Evolutionary conservation across 2,329 filamentous ascomycete genomes (phyloP).

Genomic region (Bipolaris gigantea): DNA sequence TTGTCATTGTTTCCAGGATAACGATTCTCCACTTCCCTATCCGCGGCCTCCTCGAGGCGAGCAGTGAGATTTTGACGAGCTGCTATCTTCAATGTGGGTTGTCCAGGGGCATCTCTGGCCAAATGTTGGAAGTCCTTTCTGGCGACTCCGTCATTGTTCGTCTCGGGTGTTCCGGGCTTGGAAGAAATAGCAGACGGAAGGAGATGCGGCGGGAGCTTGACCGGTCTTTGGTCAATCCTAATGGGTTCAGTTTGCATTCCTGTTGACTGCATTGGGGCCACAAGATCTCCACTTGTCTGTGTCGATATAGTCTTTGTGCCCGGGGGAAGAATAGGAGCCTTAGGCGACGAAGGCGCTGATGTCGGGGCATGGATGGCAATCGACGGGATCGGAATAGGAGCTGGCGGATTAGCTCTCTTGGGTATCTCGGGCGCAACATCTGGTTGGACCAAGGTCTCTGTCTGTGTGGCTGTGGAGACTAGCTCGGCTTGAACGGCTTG

Average conservation of each 20-base stretch:
- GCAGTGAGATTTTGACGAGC: constrained; percentile 37
- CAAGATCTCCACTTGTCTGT: constrained; percentile 66
- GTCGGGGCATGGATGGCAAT: constrained; percentile 90
- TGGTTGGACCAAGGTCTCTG: constrained; percentile 41
- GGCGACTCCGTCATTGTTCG: constrained; percentile 7
- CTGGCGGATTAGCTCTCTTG: constrained; percentile 38
- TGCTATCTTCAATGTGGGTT: constrained; percentile 17
- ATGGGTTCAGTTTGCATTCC: constrained; percentile 91
- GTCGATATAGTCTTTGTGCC: constrained; percentile 79
- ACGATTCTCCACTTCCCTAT: constrained; percentile 57
- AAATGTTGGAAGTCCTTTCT: constrained; percentile 24
- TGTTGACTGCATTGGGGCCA: constrained; percentile 54
- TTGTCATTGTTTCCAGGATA: constrained; percentile 83
- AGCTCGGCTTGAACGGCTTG: constrained; percentile 47
- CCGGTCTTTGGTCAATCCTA: constrained; percentile 74
- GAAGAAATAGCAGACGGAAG: constrained; percentile 75
- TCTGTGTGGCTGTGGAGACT: constrained; percentile 65
- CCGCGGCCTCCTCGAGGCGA: constrained; percentile 34
- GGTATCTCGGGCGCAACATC: constrained; percentile 32
- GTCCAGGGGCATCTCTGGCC: constrained; percentile 13
- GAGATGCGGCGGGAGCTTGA: constrained; percentile 74
- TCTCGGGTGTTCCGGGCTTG: constrained; percentile 49
- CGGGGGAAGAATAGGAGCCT: constrained; percentile 75
- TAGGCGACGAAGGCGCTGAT: constrained; percentile 76
- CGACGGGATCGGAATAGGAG: constrained; percentile 66